These are phyloP conservation scores for Nakazawaea anatomiae DNA, from an alignment of 805 yeast species.

Conservation along the genomic window DNA sequence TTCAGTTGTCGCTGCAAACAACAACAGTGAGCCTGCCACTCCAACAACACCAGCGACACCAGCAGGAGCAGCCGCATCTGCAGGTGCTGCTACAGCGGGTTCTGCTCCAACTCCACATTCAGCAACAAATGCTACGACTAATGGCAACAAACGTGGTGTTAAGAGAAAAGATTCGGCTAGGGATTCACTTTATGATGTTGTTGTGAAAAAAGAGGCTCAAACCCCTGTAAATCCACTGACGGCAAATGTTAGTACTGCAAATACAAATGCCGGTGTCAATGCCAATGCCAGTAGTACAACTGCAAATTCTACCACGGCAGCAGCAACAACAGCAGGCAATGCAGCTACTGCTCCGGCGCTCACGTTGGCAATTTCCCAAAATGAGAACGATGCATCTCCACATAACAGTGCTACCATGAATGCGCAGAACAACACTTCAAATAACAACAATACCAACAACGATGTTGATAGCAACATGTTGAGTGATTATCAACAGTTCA, in stretches of 20 bases:
- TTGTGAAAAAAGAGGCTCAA: not conserved
- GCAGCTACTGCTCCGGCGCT: not conserved
- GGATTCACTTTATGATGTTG: constrained; percentile 4
- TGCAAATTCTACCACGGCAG: not conserved
- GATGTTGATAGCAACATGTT: constrained; percentile 7
- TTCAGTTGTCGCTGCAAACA: constrained; percentile 7
- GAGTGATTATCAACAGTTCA: constrained; percentile 10
- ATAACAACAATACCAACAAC: not conserved
- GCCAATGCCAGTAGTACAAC: not conserved
- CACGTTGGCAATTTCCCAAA: not conserved
- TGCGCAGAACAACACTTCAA: not conserved
- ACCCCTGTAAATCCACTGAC: not conserved
- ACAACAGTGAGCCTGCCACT: constrained; percentile 33
- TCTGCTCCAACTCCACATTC: constrained; percentile 3
- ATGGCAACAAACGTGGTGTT: constrained; percentile 11
- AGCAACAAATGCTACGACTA: constrained; percentile 4
- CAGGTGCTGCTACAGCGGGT: constrained; percentile 11
- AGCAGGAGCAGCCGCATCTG: constrained; percentile 10
- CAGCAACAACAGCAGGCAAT: not conserved
- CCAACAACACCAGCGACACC: constrained; percentile 35
- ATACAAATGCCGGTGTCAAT: not conserved
- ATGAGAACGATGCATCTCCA: not conserved
- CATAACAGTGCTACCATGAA: not conserved
- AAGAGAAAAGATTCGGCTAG: constrained; percentile 11
- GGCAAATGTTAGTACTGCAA: not conserved